Evolutionary conservation across 805 yeast species (phyloP).

Genomic region (Danielia reshetovae): DNA sequence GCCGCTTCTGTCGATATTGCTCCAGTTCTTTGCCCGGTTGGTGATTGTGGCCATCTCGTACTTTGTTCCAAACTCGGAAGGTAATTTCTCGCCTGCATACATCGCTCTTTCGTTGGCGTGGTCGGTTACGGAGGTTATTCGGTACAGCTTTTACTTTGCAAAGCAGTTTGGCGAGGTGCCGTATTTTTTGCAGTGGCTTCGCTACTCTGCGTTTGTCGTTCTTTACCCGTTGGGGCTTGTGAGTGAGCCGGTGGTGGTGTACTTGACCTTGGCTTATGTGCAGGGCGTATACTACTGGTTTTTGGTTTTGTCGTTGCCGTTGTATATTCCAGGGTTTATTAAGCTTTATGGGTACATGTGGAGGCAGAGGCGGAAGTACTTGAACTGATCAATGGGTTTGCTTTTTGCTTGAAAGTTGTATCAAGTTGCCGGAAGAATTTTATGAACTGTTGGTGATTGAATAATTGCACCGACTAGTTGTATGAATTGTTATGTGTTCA

Average conservation of each 20-base stretch:
- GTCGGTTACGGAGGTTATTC: slow-evolving; percentile 26
- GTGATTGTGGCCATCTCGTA: slow-evolving; percentile 26
- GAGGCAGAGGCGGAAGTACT: slow-evolving; percentile 22
- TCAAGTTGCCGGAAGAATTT: no score
- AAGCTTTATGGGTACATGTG: slow-evolving; percentile 28
- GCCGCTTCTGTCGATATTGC: slow-evolving; percentile 20
- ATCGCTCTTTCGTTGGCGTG: slow-evolving; percentile 25
- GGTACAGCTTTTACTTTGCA: slow-evolving; percentile 25
- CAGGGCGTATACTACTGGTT: slow-evolving; percentile 18
- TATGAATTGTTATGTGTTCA: no score
- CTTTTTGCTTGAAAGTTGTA: no score
- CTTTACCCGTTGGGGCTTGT: slow-evolving; percentile 30
- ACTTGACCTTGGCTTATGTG: slow-evolving; percentile 17
- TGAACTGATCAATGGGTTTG: no score
- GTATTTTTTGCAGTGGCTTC: slow-evolving; percentile 20
- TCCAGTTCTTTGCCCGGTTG: slow-evolving; percentile 29
- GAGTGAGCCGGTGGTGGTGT: slow-evolving; percentile 26
- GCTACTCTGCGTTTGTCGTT: slow-evolving; percentile 27
- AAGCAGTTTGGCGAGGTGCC: slow-evolving; percentile 19
- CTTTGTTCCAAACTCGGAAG: slow-evolving; percentile 25
- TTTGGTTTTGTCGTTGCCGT: slow-evolving; percentile 18
- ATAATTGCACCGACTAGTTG: no score
- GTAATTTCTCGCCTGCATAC: slow-evolving; percentile 21
- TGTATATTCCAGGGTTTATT: slow-evolving; percentile 30
- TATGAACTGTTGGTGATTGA: no score